Evolutionary conservation across 495 filamentous ascomycete genomes (phyloP), one percentile per base, ranked within the genome.

Genomic region (Penicillium manginii): DNA sequence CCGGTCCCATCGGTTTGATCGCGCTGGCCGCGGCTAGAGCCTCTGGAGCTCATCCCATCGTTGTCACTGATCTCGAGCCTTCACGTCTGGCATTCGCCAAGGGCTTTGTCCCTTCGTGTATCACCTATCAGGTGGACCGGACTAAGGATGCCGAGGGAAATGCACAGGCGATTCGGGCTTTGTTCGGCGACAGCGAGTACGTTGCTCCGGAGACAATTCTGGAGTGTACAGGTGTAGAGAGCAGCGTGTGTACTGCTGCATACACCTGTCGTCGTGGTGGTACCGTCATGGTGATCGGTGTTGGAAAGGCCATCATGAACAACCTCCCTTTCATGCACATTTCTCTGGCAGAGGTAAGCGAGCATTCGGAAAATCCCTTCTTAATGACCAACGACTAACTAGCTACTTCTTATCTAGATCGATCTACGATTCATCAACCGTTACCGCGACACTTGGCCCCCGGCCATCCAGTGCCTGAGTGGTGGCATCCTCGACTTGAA

Each of bases 1-100:
- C 91, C 22, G 91, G 91, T 3, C 84, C 89, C 0, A 88, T 94
- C 4, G 91, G 91, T 0, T 71, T 92, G 18, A 78, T 93, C 52
- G 88, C 21, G 79, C 83, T 64, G 82, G 88, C 32, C 17, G 72
- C 65, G 72, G 84, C 83, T 6, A 72, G 82, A 29, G 86, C 85
- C 3, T 85, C 83, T 10, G 86, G 86, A 4, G 85, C 86, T 10
- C 79, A 87, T 63, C 85, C 85, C 0, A 64, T 89, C 46, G 83
- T 88, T 5, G 81, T 88, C 43, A 87, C 84, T 0, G 85, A 89
- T 60, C 63, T 89, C 8, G 82, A 88, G 29, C 69, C 74, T 9
- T 58, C 69, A 15, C 77, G 85, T 6, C 73, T 88, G 4, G 71
- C 76, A 1, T 88, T 89, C 61, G 85, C 85, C 0, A 81, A 76